Percentiles rank a stretch among this genome's conserved stretches.
phyloP scores from a whole-genome alignment of 768 basidiomycete genomes.

The Rossbeevera mucosa region DNA sequence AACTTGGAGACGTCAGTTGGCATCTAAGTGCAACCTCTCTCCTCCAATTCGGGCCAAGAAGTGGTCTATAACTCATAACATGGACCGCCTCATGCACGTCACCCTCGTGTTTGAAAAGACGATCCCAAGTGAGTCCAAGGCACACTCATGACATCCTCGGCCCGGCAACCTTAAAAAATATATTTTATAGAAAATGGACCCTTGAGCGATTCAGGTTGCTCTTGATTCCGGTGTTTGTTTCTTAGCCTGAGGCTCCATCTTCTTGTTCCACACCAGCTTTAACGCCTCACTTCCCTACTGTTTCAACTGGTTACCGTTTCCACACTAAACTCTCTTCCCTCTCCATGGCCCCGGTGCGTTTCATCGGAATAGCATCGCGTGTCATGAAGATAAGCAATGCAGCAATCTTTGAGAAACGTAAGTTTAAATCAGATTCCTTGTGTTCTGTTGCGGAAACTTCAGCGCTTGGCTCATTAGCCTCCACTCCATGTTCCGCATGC shows the following conservation, averaged over 20 bases:
- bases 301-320: neutral
- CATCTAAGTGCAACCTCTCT: neutral
- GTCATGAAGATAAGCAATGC: neutral
- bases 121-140: neutral
- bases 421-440: neutral
- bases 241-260: neutral
- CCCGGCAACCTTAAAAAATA: neutral
- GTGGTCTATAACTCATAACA: neutral
- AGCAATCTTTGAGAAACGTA: neutral
- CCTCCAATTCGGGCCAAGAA: neutral
- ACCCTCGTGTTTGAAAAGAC: neutral
- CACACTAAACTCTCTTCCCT: neutral
- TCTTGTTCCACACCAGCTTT: neutral
- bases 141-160: neutral
- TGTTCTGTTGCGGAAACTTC: conserved; percentile 6
- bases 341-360: neutral
- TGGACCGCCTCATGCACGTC: neutral
- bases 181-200: neutral
- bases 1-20: neutral
- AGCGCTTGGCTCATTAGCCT: neutral
- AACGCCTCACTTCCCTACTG: neutral
- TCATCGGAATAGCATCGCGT: neutral
- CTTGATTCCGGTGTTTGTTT: neutral
- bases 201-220: neutral
- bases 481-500: neutral